Evolutionary conservation across 2,329 filamentous ascomycete genomes (phyloP).

Genomic region (Colletotrichum lentis): DNA sequence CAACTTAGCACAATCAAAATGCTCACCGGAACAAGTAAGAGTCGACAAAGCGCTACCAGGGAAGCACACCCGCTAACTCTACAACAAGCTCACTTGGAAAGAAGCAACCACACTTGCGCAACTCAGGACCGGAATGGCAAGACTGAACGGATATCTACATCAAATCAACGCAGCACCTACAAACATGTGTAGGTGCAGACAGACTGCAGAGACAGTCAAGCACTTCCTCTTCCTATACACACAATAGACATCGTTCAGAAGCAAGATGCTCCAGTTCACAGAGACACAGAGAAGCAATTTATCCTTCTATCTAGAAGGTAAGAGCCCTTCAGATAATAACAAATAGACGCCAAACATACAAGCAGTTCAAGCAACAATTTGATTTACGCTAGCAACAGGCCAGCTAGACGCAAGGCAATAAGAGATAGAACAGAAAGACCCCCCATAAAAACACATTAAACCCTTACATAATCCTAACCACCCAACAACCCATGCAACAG

Average conservation of each 20-base stretch:
- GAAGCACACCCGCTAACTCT: not conserved
- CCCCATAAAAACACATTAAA: not conserved
- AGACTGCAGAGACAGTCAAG: slow-evolving; percentile 41
- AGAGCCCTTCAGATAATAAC: not conserved
- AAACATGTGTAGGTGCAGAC: slow-evolving; percentile 30
- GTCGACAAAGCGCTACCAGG: not conserved
- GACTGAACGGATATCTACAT: slow-evolving; percentile 38
- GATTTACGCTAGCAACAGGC: too few relatives aligned
- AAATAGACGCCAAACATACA: not conserved
- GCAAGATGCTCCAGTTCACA: not conserved
- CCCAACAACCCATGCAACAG: too few relatives aligned
- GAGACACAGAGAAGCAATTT: not conserved
- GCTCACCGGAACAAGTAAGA: not conserved
- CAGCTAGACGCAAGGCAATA: not conserved
- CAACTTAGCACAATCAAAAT: not conserved
- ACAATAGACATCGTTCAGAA: slow-evolving; percentile 40
- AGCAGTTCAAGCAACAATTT: too few relatives aligned
- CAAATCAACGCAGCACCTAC: slow-evolving; percentile 25
- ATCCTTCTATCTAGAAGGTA: slow-evolving; percentile 4
- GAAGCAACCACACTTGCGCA: not conserved
- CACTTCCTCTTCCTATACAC: slow-evolving; percentile 36
- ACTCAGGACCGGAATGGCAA: slow-evolving; percentile 14
- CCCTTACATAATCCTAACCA: not conserved
- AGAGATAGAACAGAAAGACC: not conserved
- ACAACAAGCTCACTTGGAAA: too few relatives aligned